Base-by-base conservation (phyloP, 768 basidiomycete species). In the Leccinum broughii region DNA sequence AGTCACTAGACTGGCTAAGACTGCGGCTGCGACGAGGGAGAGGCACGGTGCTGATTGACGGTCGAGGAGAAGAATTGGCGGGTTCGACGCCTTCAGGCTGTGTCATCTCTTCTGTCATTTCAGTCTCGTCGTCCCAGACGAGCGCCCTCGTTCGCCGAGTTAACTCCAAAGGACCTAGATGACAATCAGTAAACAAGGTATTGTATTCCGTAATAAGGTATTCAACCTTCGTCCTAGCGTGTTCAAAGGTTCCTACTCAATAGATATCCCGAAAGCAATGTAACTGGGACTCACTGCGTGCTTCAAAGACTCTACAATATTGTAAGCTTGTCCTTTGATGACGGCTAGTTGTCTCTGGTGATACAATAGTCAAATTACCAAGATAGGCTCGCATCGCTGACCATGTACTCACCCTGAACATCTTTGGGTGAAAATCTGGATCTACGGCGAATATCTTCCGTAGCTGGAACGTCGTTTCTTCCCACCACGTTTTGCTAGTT, bases 271-370 rank as follows among this genome's bases (percentile, higher is more conserved):
- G 8, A 28, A 14, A n/a, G 14, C 17, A 13, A 49, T 50, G 32
- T 24, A 67, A 57, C 32, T 39, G 53, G 28, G 10, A 79, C 87
- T 71, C 69, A 92, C 91, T 20, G 77, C 70, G 70, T 94, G 92
- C 66, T 82, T 87, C 54, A 94, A 76, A 2, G 90, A 93, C 70
- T 94, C 89, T 2, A 95, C 82, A 39, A 95, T 89, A 66, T 95
- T 94, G 84, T 88, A 93, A 46, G 90, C 93, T 71, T 95, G 93
- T 13, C 92, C 93, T 76, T 95, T 95, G 60, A 96, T 88, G 5
- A 96, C 92, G n/a, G 92, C 88, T 58, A 95, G 75, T 81, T 96
- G 94, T 61, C 89, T 81, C 89, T 91, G 68, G 28, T 53, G 11
- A 51, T 34, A 28, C n/a, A 30, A 32, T 41, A 55, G 35, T 66